Evolutionary conservation across 495 filamentous ascomycete species (phyloP).

Genomic region (Trichoderma reesei): DNA sequence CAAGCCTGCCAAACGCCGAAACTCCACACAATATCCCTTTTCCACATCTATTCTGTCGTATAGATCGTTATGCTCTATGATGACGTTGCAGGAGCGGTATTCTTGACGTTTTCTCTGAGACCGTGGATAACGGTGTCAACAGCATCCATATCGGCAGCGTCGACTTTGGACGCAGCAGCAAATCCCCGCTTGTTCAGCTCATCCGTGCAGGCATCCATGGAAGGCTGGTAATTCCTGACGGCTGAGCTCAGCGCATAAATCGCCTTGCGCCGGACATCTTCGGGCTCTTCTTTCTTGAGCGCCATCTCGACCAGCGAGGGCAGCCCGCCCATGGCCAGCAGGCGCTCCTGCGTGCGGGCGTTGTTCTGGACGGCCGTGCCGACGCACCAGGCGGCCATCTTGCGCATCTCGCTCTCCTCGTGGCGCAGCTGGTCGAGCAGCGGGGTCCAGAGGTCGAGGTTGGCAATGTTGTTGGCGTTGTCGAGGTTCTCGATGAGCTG

Average conservation of each 20-base stretch:
- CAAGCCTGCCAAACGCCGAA: neutral
- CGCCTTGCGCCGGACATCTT: constrained; percentile 69
- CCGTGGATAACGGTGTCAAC: constrained; percentile 63
- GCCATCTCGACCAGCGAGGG: constrained; percentile 57
- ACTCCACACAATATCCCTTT: constrained; percentile 1
- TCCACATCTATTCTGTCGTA: neutral
- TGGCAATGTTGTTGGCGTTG: constrained; percentile 86
- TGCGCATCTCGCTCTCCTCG: constrained; percentile 59
- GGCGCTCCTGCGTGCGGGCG: constrained; percentile 63
- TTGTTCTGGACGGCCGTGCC: constrained; percentile 97
- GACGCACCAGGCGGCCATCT: constrained; percentile 83
- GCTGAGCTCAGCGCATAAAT: constrained; percentile 76
- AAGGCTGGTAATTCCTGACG: constrained; percentile 78
- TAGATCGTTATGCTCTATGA: neutral
- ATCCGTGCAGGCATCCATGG: constrained; percentile 53
- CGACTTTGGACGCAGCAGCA: constrained; percentile 36
- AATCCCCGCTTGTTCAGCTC: constrained; percentile 47
- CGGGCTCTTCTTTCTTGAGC: constrained; percentile 42
- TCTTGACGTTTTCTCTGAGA: constrained; percentile 44
- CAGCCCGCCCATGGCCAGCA: constrained; percentile 62
- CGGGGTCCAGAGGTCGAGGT: constrained; percentile 69
- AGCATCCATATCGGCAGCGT: constrained; percentile 76
- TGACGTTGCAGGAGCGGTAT: neutral
- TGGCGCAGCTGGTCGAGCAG: constrained; percentile 57
- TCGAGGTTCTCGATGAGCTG: constrained; percentile 84